Evolutionary conservation across 768 basidiomycete genomes (phyloP), one percentile per base, ranked within the genome.

Genomic region (Mycena maculata): DNA sequence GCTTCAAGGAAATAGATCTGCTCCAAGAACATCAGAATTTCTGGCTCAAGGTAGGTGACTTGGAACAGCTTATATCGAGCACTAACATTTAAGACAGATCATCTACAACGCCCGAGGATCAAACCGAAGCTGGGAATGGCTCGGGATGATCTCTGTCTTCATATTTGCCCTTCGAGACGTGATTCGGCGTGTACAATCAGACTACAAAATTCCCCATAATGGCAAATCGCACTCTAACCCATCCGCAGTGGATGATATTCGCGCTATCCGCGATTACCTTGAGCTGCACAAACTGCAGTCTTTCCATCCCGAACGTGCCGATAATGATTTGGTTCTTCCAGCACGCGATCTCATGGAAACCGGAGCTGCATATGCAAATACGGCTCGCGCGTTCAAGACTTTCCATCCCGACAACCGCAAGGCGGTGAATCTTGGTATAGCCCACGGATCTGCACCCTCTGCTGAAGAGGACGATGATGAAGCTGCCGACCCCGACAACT

Each of bases 101-200:
- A 59, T 70, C n/a, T 70, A 70, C 39, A 31, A 22, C 25, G 60
- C 69, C 22, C 23, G 52, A 18, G 67, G 69, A 10, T 47, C 20
- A 63, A 70, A n/a, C 33, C 28, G 48, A 11, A 63, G 53, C 55
- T 67, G 65, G 65, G 56, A 15, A 28, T 70, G 69, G 69, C 65
- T 70, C 25, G 60, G 39, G 15, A 70, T 67, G 66, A 54, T 70
- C 31, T 36, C 53, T 16, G 60, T 68, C 18, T 63, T 28, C 20
- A 59, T 71, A 41, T 68, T 59, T 44, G 39, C 47, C 3, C 56
- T 71, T 11, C 69, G 62, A 10, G 61, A 64, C 33, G 54, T 61
- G 5, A 67, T 68, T 13, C 53, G 57, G 2, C 30, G 31, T 5
- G 38, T 53, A 2, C 60, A 68, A n/a, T 11, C 10, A 5, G 45